Percentiles rank a stretch among this genome's conserved stretches.
Conservation (phyloP, 495 filamentous ascomycete species). For the Gamarada debralockiae region DNA sequence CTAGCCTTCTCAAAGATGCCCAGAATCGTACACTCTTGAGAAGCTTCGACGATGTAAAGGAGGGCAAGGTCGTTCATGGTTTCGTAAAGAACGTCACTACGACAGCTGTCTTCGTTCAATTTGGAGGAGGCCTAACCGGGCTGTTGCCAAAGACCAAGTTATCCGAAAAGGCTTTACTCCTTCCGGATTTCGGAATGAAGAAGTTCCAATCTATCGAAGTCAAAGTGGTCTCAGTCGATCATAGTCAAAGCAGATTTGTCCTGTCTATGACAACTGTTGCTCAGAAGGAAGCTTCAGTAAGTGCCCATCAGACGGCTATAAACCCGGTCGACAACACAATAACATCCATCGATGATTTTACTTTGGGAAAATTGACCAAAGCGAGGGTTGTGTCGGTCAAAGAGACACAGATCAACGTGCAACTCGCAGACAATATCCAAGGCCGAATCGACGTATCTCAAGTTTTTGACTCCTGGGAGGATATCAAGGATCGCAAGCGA, state of each 20-base stretch:
- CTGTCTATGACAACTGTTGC: slow-evolving; percentile 48
- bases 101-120: slow-evolving; percentile 78
- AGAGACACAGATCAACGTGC: slow-evolving; percentile 86
- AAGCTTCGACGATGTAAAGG: slow-evolving; percentile 62
- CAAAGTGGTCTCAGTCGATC: slow-evolving; percentile 66
- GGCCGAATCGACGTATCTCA: slow-evolving; percentile 90
- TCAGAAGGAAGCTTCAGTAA: slow-evolving; percentile 29
- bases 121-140: slow-evolving; percentile 71
- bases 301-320: slow-evolving; percentile 37
- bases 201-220: slow-evolving; percentile 67
- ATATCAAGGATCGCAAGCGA: slow-evolving; percentile 74
- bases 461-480: slow-evolving; percentile 80
- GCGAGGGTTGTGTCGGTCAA: slow-evolving; percentile 77
- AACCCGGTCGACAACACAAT: slow-evolving; percentile 71
- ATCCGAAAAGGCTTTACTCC: slow-evolving; percentile 55
- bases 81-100: slow-evolving; percentile 78
- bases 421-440: slow-evolving; percentile 83
- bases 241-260: slow-evolving; percentile 49
- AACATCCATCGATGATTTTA: slow-evolving; percentile 62
- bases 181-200: slow-evolving; percentile 70
- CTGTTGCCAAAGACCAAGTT: slow-evolving; percentile 74
- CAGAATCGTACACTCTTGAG: slow-evolving; percentile 60
- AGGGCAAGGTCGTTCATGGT: slow-evolving; percentile 67
- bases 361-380: slow-evolving; percentile 71
- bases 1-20: slow-evolving; percentile 72